phyloP scores from a whole-genome alignment of 768 basidiomycete species.

The Leccinum olivaceopallidum region DNA sequence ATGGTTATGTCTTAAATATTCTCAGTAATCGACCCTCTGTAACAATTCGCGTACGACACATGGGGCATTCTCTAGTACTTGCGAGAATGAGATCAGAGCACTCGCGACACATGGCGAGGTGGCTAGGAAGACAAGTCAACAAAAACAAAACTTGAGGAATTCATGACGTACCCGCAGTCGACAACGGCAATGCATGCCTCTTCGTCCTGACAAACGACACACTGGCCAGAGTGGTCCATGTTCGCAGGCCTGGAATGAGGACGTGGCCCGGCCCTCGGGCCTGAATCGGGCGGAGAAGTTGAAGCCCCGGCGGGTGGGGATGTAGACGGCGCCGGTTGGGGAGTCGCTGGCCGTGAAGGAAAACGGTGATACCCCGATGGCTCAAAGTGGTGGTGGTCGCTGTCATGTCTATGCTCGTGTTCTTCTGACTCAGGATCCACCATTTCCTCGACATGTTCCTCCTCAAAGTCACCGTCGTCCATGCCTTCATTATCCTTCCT shows the following conservation, averaged over 20 bases:
- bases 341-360: constrained; percentile 13
- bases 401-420: constrained; percentile 8
- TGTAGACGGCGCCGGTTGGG: constrained; percentile 12
- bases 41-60: constrained; percentile 87
- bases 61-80: constrained; percentile 83
- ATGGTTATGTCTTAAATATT: constrained; percentile 57
- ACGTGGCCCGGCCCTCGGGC: constrained; percentile 40
- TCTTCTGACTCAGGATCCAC: constrained; percentile 20
- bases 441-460: constrained; percentile 17
- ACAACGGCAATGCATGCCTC: constrained; percentile 93
- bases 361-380: not conserved
- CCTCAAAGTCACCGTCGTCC: constrained; percentile 10
- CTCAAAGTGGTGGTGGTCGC: constrained; percentile 7
- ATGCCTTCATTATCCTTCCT: constrained; percentile 46
- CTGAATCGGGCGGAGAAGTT: constrained; percentile 32
- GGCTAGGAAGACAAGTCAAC: constrained; percentile 42
- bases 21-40: constrained; percentile 79
- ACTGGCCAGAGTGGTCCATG: constrained; percentile 72
- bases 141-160: not conserved
- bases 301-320: constrained; percentile 25
- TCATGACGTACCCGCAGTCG: constrained; percentile 79
- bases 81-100: constrained; percentile 81
- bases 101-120: constrained; percentile 73
- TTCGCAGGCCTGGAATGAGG: constrained; percentile 16
- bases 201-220: constrained; percentile 92